These are phyloP conservation scores for Syzygium aromaticum DNA, from an alignment of 345 rosid genomes.

Conservation along the genomic window DNA sequence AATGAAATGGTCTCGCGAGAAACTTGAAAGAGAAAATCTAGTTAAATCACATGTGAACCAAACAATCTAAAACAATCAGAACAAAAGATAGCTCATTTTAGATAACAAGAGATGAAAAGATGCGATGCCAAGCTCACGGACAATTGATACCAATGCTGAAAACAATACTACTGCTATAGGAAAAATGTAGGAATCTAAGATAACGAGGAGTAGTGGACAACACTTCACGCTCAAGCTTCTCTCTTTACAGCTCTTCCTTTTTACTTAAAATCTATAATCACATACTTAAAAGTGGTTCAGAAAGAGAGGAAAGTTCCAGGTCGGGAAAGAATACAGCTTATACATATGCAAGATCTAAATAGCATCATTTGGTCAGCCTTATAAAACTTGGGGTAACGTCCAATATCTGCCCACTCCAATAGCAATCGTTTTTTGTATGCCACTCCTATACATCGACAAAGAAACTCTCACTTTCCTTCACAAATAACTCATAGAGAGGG, in stretches of 20 bases:
- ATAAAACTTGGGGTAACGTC: neutral
- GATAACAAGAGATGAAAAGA: neutral
- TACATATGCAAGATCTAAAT: neutral
- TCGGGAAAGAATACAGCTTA: neutral
- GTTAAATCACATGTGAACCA: neutral
- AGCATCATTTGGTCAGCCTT: neutral
- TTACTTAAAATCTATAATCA: neutral
- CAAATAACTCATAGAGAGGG: neutral
- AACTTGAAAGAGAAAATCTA: neutral
- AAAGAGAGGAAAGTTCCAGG: neutral
- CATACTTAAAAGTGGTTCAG: neutral
- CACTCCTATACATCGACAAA: neutral
- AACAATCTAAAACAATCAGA: neutral
- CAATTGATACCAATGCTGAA: neutral
- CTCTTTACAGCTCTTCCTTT: neutral
- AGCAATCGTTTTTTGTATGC: neutral
- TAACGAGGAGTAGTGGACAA: neutral
- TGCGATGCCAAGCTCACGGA: neutral
- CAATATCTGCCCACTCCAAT: neutral
- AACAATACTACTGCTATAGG: neutral
- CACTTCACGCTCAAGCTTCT: neutral
- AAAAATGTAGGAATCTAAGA: neutral
- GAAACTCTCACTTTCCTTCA: neutral
- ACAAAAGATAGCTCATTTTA: neutral
- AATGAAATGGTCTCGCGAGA: neutral